Percentiles rank a stretch among this genome's conserved stretches.
Conservation (phyloP, 2,329 filamentous ascomycete species). For the Nemania diffusa region DNA sequence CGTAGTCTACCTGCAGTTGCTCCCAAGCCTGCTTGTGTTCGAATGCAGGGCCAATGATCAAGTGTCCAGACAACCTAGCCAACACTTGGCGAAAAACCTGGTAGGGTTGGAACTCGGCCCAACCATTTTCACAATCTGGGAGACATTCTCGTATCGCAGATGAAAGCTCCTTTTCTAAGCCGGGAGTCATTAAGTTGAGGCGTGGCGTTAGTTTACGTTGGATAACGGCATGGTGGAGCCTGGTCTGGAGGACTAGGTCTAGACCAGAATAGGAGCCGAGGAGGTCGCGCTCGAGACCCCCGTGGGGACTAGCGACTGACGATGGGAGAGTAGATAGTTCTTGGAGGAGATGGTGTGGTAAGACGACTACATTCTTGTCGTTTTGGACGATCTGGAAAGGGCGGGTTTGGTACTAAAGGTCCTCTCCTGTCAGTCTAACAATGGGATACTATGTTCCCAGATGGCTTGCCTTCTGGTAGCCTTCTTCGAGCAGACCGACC, state of each 20-base stretch:
- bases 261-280: constrained; percentile 14
- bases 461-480: neutral
- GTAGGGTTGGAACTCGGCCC: neutral
- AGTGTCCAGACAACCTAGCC: neutral
- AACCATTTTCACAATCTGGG: neutral
- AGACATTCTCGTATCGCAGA: neutral
- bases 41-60: neutral
- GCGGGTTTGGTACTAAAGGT: neutral
- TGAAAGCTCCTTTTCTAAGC: neutral
- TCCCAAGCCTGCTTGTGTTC: neutral
- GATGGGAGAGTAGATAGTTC: constrained; percentile 12
- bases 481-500: neutral
- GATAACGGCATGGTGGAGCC: constrained; percentile 20
- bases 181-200: neutral
- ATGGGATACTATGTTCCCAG: neutral
- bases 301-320: constrained; percentile 1
- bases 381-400: neutral
- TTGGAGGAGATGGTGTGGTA: constrained; percentile 10
- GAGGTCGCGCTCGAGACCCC: constrained; percentile 17
- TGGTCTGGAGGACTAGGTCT: constrained; percentile 19
- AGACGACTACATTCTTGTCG: neutral
- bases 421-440: no score
- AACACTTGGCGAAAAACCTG: neutral
- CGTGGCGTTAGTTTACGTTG: constrained; percentile 25
- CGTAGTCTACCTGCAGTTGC: neutral